A percentile compares a stretch with the other conserved stretches of the same genome.
These are phyloP conservation scores for Candida vaughaniae DNA, from an alignment of 805 yeast species.

Conservation along the genomic window DNA sequence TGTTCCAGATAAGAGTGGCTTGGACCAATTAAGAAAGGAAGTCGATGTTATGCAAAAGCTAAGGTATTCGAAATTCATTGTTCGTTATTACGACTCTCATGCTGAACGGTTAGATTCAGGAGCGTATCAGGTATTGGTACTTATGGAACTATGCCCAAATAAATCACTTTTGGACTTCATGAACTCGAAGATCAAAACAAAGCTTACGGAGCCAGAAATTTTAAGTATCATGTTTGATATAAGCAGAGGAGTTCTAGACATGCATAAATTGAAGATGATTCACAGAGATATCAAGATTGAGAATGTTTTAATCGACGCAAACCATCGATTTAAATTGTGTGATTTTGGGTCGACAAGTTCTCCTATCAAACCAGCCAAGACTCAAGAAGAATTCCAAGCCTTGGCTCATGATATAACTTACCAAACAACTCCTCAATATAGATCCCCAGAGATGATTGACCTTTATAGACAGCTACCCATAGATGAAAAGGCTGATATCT, in stretches of 20 bases:
- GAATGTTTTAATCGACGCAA: slow-evolving; percentile 77
- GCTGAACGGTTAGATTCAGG: slow-evolving; percentile 52
- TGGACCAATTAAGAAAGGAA: slow-evolving; percentile 65
- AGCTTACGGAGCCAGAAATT: slow-evolving; percentile 73
- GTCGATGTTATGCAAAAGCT: slow-evolving; percentile 77
- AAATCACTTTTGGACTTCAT: slow-evolving; percentile 84
- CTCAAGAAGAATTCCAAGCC: slow-evolving; percentile 68
- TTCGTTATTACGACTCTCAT: slow-evolving; percentile 71
- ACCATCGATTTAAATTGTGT: slow-evolving; percentile 74
- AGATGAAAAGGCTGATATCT: slow-evolving; percentile 89
- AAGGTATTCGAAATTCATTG: slow-evolving; percentile 56
- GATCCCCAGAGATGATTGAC: slow-evolving; percentile 96
- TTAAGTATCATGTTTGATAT: slow-evolving; percentile 82
- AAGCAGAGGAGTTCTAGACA: slow-evolving; percentile 72
- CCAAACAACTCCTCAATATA: slow-evolving; percentile 94
- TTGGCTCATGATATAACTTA: slow-evolving; percentile 80
- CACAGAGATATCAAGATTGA: slow-evolving; percentile 95
- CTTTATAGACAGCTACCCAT: slow-evolving; percentile 78
- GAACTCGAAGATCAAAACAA: slow-evolving; percentile 81
- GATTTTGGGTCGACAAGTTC: slow-evolving; percentile 91
- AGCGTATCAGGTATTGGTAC: slow-evolving; percentile 78
- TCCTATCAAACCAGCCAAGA: slow-evolving; percentile 68
- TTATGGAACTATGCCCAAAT: slow-evolving; percentile 93
- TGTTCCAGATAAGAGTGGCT: slow-evolving; percentile 68
- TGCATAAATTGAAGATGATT: slow-evolving; percentile 79